Evolutionary conservation across 768 basidiomycete genomes (phyloP).

Genomic region (Leccinum rimulosum): DNA sequence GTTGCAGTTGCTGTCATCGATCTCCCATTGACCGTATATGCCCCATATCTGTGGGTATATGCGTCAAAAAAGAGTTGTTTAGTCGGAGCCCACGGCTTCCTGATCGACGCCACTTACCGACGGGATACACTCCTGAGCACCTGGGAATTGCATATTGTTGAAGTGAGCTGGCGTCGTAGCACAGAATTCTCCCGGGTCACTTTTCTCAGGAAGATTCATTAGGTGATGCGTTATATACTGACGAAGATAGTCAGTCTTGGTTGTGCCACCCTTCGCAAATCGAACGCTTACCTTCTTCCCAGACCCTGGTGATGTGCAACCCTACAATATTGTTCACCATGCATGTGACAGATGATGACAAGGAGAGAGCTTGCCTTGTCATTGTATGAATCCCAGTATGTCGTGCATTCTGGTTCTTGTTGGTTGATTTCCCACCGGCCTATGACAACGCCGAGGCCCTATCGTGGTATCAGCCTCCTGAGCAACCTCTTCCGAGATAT

Average conservation of each 20-base stretch:
- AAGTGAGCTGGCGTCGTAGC: conserved; percentile 32
- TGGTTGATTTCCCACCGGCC: conserved; percentile 29
- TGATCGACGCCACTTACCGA: conserved; percentile 7
- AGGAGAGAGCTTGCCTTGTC: conserved; percentile 21
- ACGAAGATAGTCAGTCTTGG: not conserved
- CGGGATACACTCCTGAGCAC: conserved; percentile 19
- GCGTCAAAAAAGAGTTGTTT: not conserved
- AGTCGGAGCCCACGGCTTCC: not conserved
- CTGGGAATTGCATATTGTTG: conserved; percentile 19
- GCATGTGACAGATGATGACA: not conserved
- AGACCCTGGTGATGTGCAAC: conserved; percentile 25
- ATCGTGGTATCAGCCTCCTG: not conserved
- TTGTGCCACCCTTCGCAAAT: not conserved
- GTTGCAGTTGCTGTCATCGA: not conserved
- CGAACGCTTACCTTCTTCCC: conserved; percentile 15
- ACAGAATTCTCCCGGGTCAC: conserved; percentile 34
- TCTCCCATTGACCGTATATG: not conserved
- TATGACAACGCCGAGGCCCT: conserved; percentile 19
- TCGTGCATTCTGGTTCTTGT: conserved; percentile 26
- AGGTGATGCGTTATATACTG: conserved; percentile 31
- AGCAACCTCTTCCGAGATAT: not conserved
- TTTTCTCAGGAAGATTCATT: conserved; percentile 21
- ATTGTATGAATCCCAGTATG: conserved; percentile 24
- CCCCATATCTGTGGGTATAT: not conserved
- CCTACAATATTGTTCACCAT: conserved; percentile 11